These are phyloP conservation scores for Piromyces finnis DNA, from an alignment of 192 early-diverging fungal genomes.

Conservation along the genomic window DNA sequence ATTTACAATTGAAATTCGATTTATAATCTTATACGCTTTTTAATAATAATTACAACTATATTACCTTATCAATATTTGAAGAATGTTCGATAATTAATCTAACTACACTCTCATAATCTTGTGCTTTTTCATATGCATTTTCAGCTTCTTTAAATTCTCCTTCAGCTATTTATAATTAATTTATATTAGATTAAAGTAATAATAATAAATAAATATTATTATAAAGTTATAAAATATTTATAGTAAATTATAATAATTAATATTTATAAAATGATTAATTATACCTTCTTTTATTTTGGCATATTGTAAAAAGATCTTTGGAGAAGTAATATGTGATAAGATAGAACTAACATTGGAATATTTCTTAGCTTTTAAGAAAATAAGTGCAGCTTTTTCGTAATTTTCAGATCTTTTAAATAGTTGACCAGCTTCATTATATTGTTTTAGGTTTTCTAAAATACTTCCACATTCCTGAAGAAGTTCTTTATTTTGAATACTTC, in stretches of 20 bases:
- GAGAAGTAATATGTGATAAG: conserved; percentile 13
- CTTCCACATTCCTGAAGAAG: conserved; percentile 23
- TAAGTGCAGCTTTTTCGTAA: conserved; percentile 29
- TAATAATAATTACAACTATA: background rate
- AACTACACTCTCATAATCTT: conserved; percentile 25
- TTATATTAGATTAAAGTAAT: background rate
- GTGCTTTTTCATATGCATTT: conserved; percentile 24
- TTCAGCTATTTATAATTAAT: conserved; percentile 5
- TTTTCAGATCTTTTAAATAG: conserved; percentile 18
- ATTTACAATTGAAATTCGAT: too few relatives aligned
- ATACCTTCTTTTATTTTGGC: conserved; percentile 22
- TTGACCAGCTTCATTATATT: conserved; percentile 18
- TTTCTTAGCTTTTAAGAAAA: conserved; percentile 25
- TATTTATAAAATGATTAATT: too few relatives aligned
- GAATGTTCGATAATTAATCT: conserved; percentile 25
- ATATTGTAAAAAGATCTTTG: conserved; percentile 21
- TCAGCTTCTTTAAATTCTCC: conserved; percentile 22
- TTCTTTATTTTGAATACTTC: conserved; percentile 13
- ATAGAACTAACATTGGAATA: conserved; percentile 16
- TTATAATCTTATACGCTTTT: too few relatives aligned
- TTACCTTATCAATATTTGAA: conserved; percentile 20
- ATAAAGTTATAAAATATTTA: too few relatives aligned
- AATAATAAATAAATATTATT: too few relatives aligned
- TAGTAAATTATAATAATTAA: too few relatives aligned
- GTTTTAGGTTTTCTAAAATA: conserved; percentile 26